These are phyloP conservation scores for Diospyros kaki DNA, from an alignment of 148 eudicot genomes.

Conservation along the genomic window DNA sequence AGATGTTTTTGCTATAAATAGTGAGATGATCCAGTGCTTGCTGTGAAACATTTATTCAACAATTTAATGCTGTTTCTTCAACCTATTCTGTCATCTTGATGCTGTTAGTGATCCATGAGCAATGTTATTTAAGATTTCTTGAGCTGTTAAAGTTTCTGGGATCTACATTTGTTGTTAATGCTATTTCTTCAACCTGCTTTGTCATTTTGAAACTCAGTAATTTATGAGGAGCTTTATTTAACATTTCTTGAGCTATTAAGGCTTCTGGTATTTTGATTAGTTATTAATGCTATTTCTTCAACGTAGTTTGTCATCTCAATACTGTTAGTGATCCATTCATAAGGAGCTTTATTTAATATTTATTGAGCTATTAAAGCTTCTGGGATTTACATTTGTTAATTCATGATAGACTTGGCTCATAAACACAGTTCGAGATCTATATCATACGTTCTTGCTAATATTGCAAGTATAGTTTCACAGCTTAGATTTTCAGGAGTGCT, in stretches of 20 bases:
- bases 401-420: no score
- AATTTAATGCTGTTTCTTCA: not conserved
- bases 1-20: not conserved
- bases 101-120: no score
- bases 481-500: no score
- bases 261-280: no score
- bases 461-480: no score
- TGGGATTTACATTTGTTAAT: not conserved
- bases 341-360: no score
- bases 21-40: not conserved
- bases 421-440: no score
- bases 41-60: not conserved
- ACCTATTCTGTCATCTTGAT: not conserved
- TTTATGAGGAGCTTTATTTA: no score
- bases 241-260: no score
- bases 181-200: not conserved
- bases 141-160: no score
- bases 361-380: not conserved
- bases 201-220: not conserved
- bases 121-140: no score
- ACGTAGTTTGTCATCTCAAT: not conserved
- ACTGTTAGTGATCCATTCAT: not conserved
- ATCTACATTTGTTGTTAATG: not conserved
- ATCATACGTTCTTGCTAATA: no score
- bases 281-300: not conserved